phyloP scores from a whole-genome alignment of 768 basidiomycete species.

The Cubamyces sp. region DNA sequence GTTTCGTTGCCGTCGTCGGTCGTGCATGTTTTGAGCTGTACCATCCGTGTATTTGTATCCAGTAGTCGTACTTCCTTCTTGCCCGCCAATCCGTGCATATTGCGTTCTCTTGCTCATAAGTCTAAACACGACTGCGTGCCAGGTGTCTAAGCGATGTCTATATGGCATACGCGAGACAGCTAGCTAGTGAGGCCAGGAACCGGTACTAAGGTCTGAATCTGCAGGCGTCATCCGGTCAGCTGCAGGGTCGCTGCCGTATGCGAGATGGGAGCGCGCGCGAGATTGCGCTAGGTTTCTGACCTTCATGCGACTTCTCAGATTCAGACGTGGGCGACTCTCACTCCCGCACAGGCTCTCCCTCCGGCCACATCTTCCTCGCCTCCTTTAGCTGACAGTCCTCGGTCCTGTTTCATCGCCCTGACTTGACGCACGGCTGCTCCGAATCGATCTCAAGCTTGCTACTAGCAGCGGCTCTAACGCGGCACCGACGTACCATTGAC shows the following conservation, averaged over 20 bases:
- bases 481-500: no score
- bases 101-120: neutral
- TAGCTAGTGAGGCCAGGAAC: no score
- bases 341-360: neutral
- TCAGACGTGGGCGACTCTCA: constrained; percentile 13
- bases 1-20: constrained; percentile 10
- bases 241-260: no score
- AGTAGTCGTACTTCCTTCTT: constrained; percentile 1
- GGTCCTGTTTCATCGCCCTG: neutral
- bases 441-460: neutral
- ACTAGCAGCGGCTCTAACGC: no score
- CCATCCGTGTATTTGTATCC: constrained; percentile 28
- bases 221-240: no score
- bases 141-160: no score
- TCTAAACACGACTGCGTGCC: no score
- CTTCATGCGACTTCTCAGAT: constrained; percentile 14
- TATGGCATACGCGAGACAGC: no score
- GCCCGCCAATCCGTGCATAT: neutral
- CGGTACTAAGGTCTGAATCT: no score
- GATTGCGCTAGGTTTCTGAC: neutral
- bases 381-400: neutral
- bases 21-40: constrained; percentile 21
- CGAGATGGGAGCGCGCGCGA: no score
- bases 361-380: neutral
- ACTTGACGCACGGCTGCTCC: neutral